Evolutionary conservation across 1,284 basidiomycete species (phyloP).

Genomic region (Coniophora puteana): DNA sequence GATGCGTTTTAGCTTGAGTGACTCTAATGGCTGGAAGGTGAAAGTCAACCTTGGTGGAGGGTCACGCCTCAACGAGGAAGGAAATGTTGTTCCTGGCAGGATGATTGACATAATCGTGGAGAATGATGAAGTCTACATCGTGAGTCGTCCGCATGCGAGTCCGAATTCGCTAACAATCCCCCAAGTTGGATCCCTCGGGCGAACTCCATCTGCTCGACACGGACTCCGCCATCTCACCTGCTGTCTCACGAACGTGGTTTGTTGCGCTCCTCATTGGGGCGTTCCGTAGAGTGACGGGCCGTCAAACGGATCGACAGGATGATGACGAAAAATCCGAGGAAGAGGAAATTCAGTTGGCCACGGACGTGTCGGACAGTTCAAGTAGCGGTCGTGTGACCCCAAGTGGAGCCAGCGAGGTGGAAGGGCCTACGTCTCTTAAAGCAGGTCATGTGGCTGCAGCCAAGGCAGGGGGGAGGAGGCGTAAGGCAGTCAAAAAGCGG

Average conservation of each 20-base stretch:
- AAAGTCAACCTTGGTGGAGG: conserved; percentile 64
- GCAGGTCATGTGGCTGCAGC: conserved; percentile 30
- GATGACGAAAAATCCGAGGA: conserved; percentile 19
- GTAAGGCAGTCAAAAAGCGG: conserved; percentile 46
- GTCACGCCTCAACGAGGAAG: conserved; percentile 50
- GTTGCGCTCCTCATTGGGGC: conserved; percentile 34
- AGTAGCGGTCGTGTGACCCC: conserved; percentile 41
- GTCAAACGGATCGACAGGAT: conserved; percentile 17
- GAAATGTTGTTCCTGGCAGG: conserved; percentile 43
- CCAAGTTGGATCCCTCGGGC: conserved; percentile 46
- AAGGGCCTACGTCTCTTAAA: conserved; percentile 9
- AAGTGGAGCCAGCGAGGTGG: conserved; percentile 21
- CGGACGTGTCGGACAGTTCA: conserved; percentile 34
- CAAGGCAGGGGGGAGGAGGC: conserved; percentile 58
- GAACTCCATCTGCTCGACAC: conserved; percentile 51
- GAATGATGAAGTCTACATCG: conserved; percentile 64
- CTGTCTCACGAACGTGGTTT: conserved; percentile 51
- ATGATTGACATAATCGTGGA: conserved; percentile 79
- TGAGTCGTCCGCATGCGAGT: conserved; percentile 34
- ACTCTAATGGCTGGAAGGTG: conserved; percentile 40
- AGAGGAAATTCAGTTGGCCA: conserved; percentile 32
- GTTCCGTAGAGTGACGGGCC: conserved; percentile 28
- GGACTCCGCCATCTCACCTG: conserved; percentile 42
- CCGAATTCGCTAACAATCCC: conserved; percentile 4
- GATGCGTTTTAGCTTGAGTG: conserved; percentile 1